A percentile compares a stretch with the other conserved stretches of the same genome.
These are phyloP conservation scores for Colletotrichum sojae DNA, from an alignment of 2,329 filamentous ascomycete species.

Conservation along the genomic window DNA sequence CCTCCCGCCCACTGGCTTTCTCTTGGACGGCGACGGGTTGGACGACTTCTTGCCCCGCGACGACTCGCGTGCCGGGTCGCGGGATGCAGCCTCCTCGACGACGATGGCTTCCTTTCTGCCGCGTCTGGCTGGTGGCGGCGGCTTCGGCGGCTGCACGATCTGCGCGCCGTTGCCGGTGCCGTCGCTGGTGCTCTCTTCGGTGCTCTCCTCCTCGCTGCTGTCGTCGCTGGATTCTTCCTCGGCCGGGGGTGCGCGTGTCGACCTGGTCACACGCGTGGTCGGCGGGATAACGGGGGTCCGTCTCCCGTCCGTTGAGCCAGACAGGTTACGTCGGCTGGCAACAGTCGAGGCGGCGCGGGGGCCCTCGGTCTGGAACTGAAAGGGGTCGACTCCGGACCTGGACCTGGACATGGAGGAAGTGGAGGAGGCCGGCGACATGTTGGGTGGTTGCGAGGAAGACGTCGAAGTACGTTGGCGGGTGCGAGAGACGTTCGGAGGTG, in stretches of 20 bases:
- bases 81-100: constrained; percentile 53
- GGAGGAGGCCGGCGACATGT: constrained; percentile 45
- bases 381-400: constrained; percentile 59
- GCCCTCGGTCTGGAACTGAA: constrained; percentile 66
- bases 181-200: constrained; percentile 54
- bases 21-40: constrained; percentile 55
- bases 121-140: constrained; percentile 36
- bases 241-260: constrained; percentile 48
- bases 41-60: constrained; percentile 57
- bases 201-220: constrained; percentile 46
- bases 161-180: constrained; percentile 54
- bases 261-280: constrained; percentile 51
- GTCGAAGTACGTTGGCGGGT: constrained; percentile 60
- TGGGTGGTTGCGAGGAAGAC: constrained; percentile 53
- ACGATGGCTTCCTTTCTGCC: constrained; percentile 54
- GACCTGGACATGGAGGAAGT: constrained; percentile 49
- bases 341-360: constrained; percentile 53
- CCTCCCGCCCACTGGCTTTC: constrained; percentile 51
- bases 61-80: constrained; percentile 45
- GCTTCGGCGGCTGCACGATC: constrained; percentile 47
- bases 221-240: constrained; percentile 48
- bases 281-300: constrained; percentile 47
- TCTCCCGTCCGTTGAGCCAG: constrained; percentile 52
- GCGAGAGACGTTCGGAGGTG: constrained; percentile 59
- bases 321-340: constrained; percentile 54